Evolutionary conservation across 345 rosid genomes (phyloP).

Genomic region (Hibiscus tridactylites): DNA sequence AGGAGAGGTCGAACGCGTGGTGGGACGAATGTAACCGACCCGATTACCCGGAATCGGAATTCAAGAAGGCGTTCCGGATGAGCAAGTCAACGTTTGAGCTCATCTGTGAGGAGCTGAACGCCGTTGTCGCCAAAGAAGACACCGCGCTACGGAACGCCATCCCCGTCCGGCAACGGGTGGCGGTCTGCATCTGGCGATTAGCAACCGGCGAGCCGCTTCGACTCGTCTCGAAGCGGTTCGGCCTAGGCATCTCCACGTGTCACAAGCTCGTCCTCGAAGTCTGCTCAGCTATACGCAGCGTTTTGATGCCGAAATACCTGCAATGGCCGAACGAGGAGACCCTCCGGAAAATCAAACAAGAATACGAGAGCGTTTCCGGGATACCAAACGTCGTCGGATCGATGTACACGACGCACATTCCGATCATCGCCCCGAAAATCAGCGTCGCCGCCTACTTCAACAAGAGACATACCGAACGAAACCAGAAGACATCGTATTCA

Average conservation of each 20-base stretch:
- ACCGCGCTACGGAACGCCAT: conserved; percentile 2
- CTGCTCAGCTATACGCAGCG: conserved; percentile 2
- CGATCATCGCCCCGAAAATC: not conserved
- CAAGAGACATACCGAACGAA: not conserved
- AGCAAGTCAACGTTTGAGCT: conserved; percentile 1
- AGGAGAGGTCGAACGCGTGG: not conserved
- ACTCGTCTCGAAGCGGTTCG: conserved; percentile 3
- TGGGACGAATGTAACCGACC: conserved; percentile 5
- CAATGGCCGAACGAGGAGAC: not conserved
- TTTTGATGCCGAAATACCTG: not conserved
- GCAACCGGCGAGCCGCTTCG: conserved; percentile 4
- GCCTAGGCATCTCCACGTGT: conserved; percentile 1
- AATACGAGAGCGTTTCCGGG: not conserved
- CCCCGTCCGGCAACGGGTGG: not conserved
- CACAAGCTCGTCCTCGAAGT: conserved; percentile 3
- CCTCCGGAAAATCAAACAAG: not conserved
- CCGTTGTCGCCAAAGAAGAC: conserved; percentile 1
- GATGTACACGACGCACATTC: not conserved
- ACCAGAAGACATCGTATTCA: conserved; percentile 3
- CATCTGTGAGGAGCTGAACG: not conserved
- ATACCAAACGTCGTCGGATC: conserved; percentile 5
- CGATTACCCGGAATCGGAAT: not conserved
- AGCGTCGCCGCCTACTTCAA: not conserved
- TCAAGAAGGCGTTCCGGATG: conserved; percentile 8
- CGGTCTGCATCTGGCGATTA: conserved; percentile 5